Evolutionary conservation across 441 rosid genomes (phyloP).

Genomic region (Brassica balearica): DNA sequence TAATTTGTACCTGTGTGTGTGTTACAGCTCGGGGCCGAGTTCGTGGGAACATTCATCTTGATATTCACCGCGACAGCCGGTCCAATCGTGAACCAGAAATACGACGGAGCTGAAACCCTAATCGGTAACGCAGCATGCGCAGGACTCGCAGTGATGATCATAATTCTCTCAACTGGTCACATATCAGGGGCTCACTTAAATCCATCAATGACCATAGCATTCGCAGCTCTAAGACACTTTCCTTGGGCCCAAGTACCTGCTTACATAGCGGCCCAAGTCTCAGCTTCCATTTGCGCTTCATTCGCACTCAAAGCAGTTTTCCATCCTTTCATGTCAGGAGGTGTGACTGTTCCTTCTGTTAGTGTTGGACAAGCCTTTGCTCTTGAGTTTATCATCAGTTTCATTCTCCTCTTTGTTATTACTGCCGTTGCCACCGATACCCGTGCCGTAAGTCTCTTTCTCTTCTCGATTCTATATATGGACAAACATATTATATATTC

Average conservation of each 20-base stretch:
- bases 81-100: constrained; percentile 93
- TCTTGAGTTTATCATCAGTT: constrained; percentile 72
- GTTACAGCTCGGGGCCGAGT: constrained; percentile 88
- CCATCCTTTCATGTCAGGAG: constrained; percentile 89
- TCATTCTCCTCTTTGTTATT: constrained; percentile 72
- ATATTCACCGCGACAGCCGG: constrained; percentile 91
- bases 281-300: constrained; percentile 92
- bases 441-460: constrained; percentile 61
- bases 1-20: neutral
- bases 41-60: constrained; percentile 94
- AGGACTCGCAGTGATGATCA: constrained; percentile 91
- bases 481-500: neutral
- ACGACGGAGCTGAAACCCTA: constrained; percentile 71
- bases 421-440: constrained; percentile 84
- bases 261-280: constrained; percentile 84
- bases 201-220: constrained; percentile 94
- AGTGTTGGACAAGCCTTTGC: constrained; percentile 70
- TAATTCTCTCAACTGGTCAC: constrained; percentile 89
- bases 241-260: constrained; percentile 97
- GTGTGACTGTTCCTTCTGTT: constrained; percentile 84
- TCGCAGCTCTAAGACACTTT: constrained; percentile 90
- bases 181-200: constrained; percentile 96
- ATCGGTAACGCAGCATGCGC: constrained; percentile 95
- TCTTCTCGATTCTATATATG: constrained; percentile 1
- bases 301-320: constrained; percentile 89